Percentiles rank a stretch among this genome's conserved stretches.
Conservation (phyloP, 2,329 filamentous ascomycete genomes). For the Zymoseptoria pseudotritici region DNA sequence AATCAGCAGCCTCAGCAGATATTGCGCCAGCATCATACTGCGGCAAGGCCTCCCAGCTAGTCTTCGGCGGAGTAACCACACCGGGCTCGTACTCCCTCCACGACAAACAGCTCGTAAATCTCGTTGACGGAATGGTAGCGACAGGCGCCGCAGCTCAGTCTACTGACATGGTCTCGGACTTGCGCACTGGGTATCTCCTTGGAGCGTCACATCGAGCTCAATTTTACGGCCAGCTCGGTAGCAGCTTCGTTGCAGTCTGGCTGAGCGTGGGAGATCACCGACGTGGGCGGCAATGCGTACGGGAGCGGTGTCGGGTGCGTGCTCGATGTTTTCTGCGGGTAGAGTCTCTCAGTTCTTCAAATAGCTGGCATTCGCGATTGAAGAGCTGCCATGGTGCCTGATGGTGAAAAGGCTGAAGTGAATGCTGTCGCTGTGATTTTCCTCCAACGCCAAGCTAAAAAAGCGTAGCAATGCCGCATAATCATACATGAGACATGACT, state of each 20-base stretch:
- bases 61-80: constrained; percentile 55
- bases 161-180: constrained; percentile 51
- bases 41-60: constrained; percentile 58
- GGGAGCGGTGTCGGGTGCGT: constrained; percentile 33
- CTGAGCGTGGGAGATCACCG: constrained; percentile 47
- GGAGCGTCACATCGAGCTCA: constrained; percentile 55
- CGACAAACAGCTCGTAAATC: constrained; percentile 54
- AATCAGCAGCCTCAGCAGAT: constrained; percentile 50
- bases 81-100: constrained; percentile 42
- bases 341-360: neutral
- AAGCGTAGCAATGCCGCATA: neutral
- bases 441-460: neutral
- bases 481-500: neutral
- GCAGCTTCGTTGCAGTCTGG: constrained; percentile 54
- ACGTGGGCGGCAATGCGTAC: constrained; percentile 31
- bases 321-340: constrained; percentile 8
- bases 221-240: constrained; percentile 57
- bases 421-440: neutral
- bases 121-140: constrained; percentile 47
- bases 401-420: neutral
- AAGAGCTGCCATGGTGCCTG: no score
- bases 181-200: constrained; percentile 58
- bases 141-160: constrained; percentile 28
- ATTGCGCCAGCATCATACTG: constrained; percentile 49
- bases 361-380: no score